Evolutionary conservation across 2,329 filamentous ascomycete genomes (phyloP), one percentile per base, ranked within the genome.

Genomic region (Cordyceps militaris): DNA sequence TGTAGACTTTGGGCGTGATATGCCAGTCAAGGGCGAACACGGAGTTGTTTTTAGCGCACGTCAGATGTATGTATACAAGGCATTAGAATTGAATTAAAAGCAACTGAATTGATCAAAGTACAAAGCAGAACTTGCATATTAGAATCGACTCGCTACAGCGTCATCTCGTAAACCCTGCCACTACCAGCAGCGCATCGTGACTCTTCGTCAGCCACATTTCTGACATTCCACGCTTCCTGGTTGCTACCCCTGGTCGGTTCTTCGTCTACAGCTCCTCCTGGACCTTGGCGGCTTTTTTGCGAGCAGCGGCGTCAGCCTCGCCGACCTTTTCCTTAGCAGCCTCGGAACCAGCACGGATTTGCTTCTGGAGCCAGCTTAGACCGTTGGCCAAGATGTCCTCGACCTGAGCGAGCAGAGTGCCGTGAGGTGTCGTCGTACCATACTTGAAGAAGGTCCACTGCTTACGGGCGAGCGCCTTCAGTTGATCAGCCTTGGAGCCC

Each of bases 1-100:
- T 89, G 91, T 73, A 85, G 93, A 66, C 74, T 99, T 70, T 99
- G 93, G 93, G 89, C 85, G 70, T 88, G 71, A 69, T 23, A 9
- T 55, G 28, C 11, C 10, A n/a, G 13, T 28, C n/a, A n/a, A n/a
- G n/a, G n/a, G n/a, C n/a, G n/a, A n/a, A n/a, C n/a, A n/a, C n/a
- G n/a, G n/a, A n/a, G n/a, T n/a, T n/a, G n/a, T n/a, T n/a, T n/a
- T n/a, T n/a, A n/a, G n/a, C n/a, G n/a, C n/a, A n/a, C n/a, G n/a
- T n/a, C n/a, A n/a, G n/a, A n/a, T n/a, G n/a, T n/a, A 21, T 56
- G 53, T 56, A 56, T 24, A 56, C 48, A 54, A 54, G 40, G 21
- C 30, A 48, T 30, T 23, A 44, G 26, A 24, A 38, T 38, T 19
- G 19, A 55, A 26, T 10, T 26, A 47, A 56, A 56, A 56, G 32